Percentiles rank a stretch among this genome's conserved stretches.
Evolutionary conservation across 257 asterid genomes (phyloP).

Genomic region (Echites panduratus): DNA sequence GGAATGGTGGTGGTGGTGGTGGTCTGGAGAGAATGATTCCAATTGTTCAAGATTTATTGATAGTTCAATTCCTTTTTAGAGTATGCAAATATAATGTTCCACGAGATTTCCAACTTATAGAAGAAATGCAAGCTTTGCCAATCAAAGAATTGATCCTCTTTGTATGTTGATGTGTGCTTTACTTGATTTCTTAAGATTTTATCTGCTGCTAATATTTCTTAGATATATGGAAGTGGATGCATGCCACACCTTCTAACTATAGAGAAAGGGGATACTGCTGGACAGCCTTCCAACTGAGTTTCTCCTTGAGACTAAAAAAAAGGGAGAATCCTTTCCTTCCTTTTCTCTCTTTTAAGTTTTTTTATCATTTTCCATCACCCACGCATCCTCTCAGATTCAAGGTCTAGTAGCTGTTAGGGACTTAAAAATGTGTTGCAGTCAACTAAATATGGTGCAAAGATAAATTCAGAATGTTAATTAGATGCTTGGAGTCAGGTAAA

Average conservation of each 20-base stretch:
- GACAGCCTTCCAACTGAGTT: background rate
- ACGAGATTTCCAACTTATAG: background rate
- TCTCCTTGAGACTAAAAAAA: background rate
- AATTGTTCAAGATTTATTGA: background rate
- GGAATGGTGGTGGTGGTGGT: too few species aligned
- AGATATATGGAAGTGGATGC: background rate
- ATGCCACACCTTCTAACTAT: background rate
- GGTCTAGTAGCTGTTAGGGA: background rate
- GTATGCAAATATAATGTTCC: background rate
- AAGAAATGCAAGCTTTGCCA: background rate
- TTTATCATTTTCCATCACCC: background rate
- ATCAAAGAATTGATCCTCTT: background rate
- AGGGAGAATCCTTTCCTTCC: background rate
- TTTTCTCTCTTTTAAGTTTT: background rate
- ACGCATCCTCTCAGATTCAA: background rate
- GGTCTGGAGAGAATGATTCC: too few species aligned
- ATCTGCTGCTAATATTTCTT: background rate
- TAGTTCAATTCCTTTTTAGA: background rate
- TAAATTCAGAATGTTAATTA: background rate
- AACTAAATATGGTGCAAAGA: background rate
- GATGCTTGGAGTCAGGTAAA: background rate
- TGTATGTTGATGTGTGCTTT: background rate
- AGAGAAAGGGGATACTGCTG: background rate
- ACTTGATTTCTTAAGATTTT: background rate
- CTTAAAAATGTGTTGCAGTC: background rate